Percentiles rank a stretch among this genome's conserved stretches.
phyloP scores from a whole-genome alignment of 2,329 filamentous ascomycete species.

The Diaporthe sp. region DNA sequence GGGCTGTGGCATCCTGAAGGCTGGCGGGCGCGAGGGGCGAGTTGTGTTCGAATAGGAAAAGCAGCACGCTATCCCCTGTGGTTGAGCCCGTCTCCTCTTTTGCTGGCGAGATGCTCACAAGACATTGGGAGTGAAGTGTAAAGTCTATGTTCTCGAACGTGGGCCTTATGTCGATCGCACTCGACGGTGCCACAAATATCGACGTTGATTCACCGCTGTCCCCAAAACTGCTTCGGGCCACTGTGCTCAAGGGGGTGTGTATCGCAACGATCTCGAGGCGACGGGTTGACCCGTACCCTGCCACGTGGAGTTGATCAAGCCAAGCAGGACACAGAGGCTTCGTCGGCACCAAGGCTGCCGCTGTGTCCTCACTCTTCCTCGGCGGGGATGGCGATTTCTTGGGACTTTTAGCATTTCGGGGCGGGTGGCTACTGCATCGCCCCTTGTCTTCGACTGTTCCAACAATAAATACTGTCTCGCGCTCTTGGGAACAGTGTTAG shows the following conservation, averaged over 20 bases:
- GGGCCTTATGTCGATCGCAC: slow-evolving; percentile 55
- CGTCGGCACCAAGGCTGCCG: slow-evolving; percentile 51
- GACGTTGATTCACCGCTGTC: slow-evolving; percentile 48
- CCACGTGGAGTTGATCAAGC: slow-evolving; percentile 62
- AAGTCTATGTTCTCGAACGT: slow-evolving; percentile 55
- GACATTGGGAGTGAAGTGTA: slow-evolving; percentile 58
- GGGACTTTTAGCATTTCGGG: slow-evolving; percentile 59
- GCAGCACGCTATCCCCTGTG: slow-evolving; percentile 58
- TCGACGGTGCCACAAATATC: slow-evolving; percentile 57
- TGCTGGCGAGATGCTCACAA: slow-evolving; percentile 56
- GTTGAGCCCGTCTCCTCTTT: slow-evolving; percentile 46
- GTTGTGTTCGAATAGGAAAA: slow-evolving; percentile 70
- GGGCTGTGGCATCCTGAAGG: slow-evolving; percentile 51
- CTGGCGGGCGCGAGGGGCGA: slow-evolving; percentile 53
- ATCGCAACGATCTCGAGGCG: slow-evolving; percentile 61
- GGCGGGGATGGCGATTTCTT: slow-evolving; percentile 48
- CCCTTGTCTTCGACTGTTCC: slow-evolving; percentile 69
- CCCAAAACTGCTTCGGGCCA: slow-evolving; percentile 49
- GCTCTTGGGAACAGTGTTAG: slow-evolving; percentile 25
- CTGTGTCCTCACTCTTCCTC: slow-evolving; percentile 46
- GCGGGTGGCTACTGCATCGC: slow-evolving; percentile 70
- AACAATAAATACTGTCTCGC: slow-evolving; percentile 74
- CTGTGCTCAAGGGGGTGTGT: slow-evolving; percentile 56
- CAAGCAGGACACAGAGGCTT: slow-evolving; percentile 65
- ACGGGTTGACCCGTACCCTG: slow-evolving; percentile 54